Conservation (phyloP, 73 alveolate genomes). For the Paramecium sexaurelia region DNA sequence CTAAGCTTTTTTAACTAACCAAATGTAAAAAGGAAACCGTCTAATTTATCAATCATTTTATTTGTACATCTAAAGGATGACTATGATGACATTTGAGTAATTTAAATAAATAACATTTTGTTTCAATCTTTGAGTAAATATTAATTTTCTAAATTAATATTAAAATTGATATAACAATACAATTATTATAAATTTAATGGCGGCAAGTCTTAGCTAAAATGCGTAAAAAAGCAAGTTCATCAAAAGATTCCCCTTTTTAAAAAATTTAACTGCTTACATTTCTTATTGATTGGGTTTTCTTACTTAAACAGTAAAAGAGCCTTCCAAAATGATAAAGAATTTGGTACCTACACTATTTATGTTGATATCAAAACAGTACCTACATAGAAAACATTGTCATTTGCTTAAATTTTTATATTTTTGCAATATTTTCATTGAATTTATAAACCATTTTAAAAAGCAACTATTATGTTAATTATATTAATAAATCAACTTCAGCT, state of each 20-base stretch:
- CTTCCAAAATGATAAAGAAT: constrained; percentile 32
- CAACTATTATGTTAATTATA: neutral
- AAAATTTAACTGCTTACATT: neutral
- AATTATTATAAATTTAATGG: constrained; percentile 43
- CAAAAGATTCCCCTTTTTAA: constrained; percentile 58
- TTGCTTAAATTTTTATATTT: neutral
- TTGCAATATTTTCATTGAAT: constrained; percentile 7
- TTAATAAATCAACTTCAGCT: neutral
- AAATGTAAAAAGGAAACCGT: no score
- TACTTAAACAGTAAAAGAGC: neutral
- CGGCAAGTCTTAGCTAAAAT: constrained; percentile 57
- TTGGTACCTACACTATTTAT: constrained; percentile 36
- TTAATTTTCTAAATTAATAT: no score
- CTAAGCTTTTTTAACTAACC: no score
- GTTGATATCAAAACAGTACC: neutral
- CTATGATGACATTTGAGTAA: no score
- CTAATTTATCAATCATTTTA: no score
- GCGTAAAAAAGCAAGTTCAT: constrained; percentile 53
- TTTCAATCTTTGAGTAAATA: no score
- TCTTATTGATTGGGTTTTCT: neutral
- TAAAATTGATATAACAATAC: no score
- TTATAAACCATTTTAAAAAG: neutral
- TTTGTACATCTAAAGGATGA: no score
- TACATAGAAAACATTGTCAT: neutral
- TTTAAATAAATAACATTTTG: no score